These are phyloP conservation scores for Penicillium steckii DNA, from an alignment of 495 filamentous ascomycete genomes.

Conservation along the genomic window DNA sequence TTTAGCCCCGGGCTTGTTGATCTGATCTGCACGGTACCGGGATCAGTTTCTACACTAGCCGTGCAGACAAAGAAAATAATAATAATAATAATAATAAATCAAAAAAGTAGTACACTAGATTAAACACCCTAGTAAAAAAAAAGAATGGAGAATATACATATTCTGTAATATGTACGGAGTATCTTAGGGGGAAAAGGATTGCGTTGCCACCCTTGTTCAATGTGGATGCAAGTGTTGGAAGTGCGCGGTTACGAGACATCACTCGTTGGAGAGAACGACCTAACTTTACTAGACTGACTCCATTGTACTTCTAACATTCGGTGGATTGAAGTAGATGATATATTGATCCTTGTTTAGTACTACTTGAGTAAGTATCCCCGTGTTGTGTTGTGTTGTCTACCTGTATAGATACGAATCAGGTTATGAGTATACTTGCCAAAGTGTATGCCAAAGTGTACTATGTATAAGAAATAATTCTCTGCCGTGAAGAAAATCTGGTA, in stretches of 20 bases:
- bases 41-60: constrained; percentile 16
- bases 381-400: too few relatives aligned
- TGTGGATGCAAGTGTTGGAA: neutral
- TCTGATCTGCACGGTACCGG: constrained; percentile 33
- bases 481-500: constrained; percentile 3
- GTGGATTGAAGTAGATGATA: too few relatives aligned
- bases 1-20: constrained; percentile 23
- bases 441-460: too few relatives aligned
- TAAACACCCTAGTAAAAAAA: too few relatives aligned
- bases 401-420: too few relatives aligned
- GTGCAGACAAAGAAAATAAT: neutral
- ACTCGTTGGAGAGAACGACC: neutral
- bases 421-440: constrained; percentile 4
- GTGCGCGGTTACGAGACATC: neutral
- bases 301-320: neutral
- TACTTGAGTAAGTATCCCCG: too few relatives aligned
- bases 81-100: constrained; percentile 1
- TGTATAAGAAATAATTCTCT: constrained; percentile 3
- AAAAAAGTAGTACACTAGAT: too few relatives aligned
- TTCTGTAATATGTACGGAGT: too few relatives aligned
- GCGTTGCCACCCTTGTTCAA: neutral
- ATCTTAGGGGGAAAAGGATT: too few relatives aligned
- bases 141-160: too few relatives aligned
- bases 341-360: too few relatives aligned
- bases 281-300: neutral